Evolutionary conservation across 805 yeast genomes (phyloP).

Genomic region (Candida ponderosae): DNA sequence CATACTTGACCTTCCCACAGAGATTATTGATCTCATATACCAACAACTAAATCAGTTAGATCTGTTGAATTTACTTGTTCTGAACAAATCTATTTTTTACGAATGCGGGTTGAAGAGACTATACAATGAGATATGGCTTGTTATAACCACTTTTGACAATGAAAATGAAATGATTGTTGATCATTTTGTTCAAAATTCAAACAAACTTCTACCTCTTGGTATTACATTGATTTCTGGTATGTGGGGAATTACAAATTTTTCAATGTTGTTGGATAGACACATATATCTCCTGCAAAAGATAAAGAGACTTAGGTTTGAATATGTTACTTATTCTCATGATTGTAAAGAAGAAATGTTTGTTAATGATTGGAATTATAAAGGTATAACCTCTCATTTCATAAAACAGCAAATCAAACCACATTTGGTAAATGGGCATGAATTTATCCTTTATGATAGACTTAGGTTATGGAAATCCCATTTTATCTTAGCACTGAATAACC

Average conservation of each 20-base stretch:
- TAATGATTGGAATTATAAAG: neutral
- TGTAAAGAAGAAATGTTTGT: neutral
- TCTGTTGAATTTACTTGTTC: no score
- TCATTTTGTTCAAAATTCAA: neutral
- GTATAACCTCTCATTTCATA: neutral
- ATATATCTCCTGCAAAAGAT: neutral
- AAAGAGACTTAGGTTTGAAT: neutral
- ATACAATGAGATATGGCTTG: neutral
- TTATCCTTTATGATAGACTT: neutral
- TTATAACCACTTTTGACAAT: neutral
- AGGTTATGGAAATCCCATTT: neutral
- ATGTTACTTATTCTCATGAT: neutral
- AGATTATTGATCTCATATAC: no score
- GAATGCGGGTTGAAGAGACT: no score
- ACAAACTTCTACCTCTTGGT: neutral
- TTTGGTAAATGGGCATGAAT: neutral
- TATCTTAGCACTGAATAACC: no score
- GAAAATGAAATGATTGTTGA: neutral
- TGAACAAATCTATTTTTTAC: no score
- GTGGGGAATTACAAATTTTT: neutral
- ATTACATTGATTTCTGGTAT: neutral
- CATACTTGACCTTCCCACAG: no score
- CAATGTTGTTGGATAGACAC: neutral
- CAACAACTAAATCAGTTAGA: no score
- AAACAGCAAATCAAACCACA: neutral